These are phyloP conservation scores for Talaromyces sp. DNA, from an alignment of 2,329 filamentous ascomycete species.

Conservation along the genomic window DNA sequence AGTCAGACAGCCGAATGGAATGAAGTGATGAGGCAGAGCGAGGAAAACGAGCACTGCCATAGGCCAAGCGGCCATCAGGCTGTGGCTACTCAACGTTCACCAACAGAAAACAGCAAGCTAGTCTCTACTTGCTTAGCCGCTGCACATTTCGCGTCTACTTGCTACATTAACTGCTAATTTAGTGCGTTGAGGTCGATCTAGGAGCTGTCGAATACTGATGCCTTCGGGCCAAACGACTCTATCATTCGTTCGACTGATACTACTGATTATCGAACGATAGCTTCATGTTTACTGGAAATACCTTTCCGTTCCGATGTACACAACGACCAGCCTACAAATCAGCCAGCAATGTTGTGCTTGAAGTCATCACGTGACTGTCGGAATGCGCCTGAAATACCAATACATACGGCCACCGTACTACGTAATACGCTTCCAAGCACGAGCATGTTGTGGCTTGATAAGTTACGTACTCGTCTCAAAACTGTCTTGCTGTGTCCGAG, in stretches of 20 bases:
- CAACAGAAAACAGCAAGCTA: background rate
- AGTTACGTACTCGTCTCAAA: constrained; percentile 1
- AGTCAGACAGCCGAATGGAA: background rate
- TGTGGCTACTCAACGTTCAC: background rate
- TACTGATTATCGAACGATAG: background rate
- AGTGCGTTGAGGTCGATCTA: background rate
- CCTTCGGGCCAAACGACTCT: background rate
- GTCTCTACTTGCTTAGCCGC: constrained; percentile 6
- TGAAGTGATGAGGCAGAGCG: background rate
- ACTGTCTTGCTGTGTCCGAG: background rate
- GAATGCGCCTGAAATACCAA: background rate
- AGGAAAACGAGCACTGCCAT: background rate
- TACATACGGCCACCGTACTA: background rate
- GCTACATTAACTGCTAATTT: background rate
- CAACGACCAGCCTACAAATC: background rate
- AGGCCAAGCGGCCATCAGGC: background rate
- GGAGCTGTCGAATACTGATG: background rate
- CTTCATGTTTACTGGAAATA: background rate
- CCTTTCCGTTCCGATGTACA: background rate
- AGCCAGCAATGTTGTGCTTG: background rate
- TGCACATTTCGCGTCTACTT: background rate
- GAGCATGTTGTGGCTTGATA: constrained; percentile 1
- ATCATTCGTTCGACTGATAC: background rate
- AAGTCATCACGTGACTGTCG: background rate
- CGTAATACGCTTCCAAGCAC: background rate